A percentile compares a stretch with the other conserved stretches of the same genome.
These are phyloP conservation scores for Esteya vermicola DNA, from an alignment of 2,329 filamentous ascomycete genomes.

Conservation along the genomic window DNA sequence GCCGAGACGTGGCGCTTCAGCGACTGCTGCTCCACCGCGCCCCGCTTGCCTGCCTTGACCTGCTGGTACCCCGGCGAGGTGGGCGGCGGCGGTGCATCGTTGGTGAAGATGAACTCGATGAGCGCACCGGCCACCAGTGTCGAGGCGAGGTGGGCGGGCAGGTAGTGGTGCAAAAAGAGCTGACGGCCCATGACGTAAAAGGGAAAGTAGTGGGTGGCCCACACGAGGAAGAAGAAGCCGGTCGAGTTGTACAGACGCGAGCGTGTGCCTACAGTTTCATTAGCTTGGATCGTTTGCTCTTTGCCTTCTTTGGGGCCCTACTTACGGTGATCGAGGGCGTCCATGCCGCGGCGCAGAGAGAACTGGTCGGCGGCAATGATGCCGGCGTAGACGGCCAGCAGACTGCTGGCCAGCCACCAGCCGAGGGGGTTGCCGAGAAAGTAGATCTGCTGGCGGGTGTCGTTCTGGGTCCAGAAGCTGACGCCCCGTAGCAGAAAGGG, in stretches of 20 bases:
- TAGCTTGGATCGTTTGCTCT: neutral
- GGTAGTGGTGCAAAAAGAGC: conserved; percentile 94
- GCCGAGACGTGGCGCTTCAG: conserved; percentile 56
- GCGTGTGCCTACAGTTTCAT: conserved; percentile 51
- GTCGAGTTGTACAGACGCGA: conserved; percentile 96
- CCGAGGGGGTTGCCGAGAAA: conserved; percentile 94
- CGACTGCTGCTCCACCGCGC: conserved; percentile 17
- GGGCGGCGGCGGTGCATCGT: conserved; percentile 51
- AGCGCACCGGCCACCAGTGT: conserved; percentile 80
- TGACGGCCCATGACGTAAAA: conserved; percentile 98
- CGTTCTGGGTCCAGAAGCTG: conserved; percentile 97
- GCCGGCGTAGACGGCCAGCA: conserved; percentile 85
- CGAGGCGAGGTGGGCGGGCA: conserved; percentile 86
- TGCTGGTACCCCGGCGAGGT: conserved; percentile 28
- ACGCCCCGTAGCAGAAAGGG: conserved; percentile 94
- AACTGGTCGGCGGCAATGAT: conserved; percentile 89
- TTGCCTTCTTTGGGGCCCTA: conserved; percentile 15
- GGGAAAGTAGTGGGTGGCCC: conserved; percentile 93
- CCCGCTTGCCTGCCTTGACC: conserved; percentile 26
- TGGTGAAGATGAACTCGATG: conserved; percentile 90
- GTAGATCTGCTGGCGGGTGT: conserved; percentile 93
- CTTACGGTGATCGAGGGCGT: conserved; percentile 87
- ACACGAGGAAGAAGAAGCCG: conserved; percentile 96
- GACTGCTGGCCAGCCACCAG: conserved; percentile 90
- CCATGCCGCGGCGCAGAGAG: conserved; percentile 80